Base-by-base conservation (phyloP, 73 alveolate genomes). In the Paramecium octaurelia region DNA sequence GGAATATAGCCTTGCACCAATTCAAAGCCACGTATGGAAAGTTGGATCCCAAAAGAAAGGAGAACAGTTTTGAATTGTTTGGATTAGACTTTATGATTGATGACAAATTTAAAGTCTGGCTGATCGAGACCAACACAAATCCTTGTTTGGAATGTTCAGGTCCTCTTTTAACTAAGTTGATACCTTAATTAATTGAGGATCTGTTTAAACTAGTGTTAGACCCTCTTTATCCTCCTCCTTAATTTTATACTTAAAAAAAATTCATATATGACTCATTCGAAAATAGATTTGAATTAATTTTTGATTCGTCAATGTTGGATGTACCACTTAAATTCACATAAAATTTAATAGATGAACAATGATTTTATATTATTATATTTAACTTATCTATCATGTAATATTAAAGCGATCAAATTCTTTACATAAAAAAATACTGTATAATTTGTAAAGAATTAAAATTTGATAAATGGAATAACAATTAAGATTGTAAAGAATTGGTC, bases 11-110 rank as follows among this genome's bases (percentile, higher is more conserved):
- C 11, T 92, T 96, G 68, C 97, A 95, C 86, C 43, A 98, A 40
- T 76, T 76, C 40, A 20, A 42, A 92, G 95, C 99, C 27, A 94
- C 93, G 0, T 86, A 93, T 87, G 90, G 93, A 8, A 95, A 97
- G 88, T 92, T 98, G 16, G 99, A 98, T 96, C 97, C 98, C 18
- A 77, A 94, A 20, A 80, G 93, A 77, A 68, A 97, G 21, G 85
- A 91, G 46, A 80, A 95, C 38, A 92, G 97, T 24, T 94, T 98
- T 50, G 99, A 98, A 88, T 76, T 97, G 20, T 97, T 96, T 92
- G 99, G 99, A 20, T 96, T 96, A 77, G 99, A 98, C 86, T 98
- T 98, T 90, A 98, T 98, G 99, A 92, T 98, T 18, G 99, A 98
- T 94, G 98, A 95, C n/a, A 92, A 96, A 40, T 96, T 94, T 92